Evolutionary conservation across 1,284 basidiomycete genomes (phyloP).

Genomic region (Golubevia sp.): DNA sequence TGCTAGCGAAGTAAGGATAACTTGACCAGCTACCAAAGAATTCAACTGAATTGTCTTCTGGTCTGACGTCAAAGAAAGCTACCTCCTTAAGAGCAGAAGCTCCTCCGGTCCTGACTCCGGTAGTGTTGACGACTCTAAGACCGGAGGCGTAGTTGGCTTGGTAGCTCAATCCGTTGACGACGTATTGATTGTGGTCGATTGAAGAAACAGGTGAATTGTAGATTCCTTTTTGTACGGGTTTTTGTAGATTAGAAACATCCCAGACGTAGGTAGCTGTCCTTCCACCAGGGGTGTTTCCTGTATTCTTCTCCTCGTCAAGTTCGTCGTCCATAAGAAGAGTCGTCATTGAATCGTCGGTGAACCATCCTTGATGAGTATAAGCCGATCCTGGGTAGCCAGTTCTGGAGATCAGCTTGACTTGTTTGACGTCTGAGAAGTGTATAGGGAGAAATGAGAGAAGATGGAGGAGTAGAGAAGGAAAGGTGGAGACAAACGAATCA

Average conservation of each 20-base stretch:
- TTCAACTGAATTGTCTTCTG: conserved; percentile 4
- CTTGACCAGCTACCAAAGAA: conserved; percentile 1
- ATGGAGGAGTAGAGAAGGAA: too few relatives aligned
- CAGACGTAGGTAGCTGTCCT: background rate
- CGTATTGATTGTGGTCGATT: conserved; percentile 6
- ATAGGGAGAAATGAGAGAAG: too few relatives aligned
- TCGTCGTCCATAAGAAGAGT: conserved; percentile 4
- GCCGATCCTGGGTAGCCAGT: background rate
- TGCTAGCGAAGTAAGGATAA: background rate
- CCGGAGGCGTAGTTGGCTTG: conserved; percentile 4
- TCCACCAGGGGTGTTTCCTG: background rate
- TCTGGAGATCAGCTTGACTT: background rate
- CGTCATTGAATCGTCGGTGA: conserved; percentile 1
- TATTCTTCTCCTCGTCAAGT: conserved; percentile 1
- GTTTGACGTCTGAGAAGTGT: background rate
- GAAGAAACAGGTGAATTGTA: conserved; percentile 4
- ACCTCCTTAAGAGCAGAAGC: conserved; percentile 1
- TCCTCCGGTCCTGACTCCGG: background rate
- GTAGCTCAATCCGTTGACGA: background rate
- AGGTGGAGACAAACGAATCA: too few relatives aligned
- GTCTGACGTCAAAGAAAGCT: conserved; percentile 3
- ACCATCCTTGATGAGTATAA: conserved; percentile 8
- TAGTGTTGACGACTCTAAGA: conserved; percentile 4
- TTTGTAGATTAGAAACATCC: conserved; percentile 1
- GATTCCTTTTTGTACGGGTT: conserved; percentile 2